These are phyloP conservation scores for Cyberlindnera lachancei DNA, from an alignment of 805 yeast species.

Conservation along the genomic window DNA sequence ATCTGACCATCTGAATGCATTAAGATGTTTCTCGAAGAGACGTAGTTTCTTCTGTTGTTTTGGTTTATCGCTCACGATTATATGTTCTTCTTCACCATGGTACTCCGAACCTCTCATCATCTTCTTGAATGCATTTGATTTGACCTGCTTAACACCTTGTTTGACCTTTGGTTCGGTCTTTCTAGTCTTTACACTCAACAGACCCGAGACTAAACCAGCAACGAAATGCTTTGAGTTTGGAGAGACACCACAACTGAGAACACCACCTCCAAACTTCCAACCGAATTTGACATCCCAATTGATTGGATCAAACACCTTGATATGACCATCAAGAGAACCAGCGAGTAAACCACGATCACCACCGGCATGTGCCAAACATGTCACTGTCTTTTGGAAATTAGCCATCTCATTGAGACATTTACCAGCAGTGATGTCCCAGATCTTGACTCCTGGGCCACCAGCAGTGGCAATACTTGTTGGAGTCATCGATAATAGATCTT, in stretches of 20 bases:
- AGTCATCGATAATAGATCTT: conserved; percentile 67
- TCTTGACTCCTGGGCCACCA: conserved; percentile 74
- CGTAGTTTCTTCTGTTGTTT: conserved; percentile 56
- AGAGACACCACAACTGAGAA: conserved; percentile 80
- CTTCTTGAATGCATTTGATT: conserved; percentile 61
- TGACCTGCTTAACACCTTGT: conserved; percentile 30
- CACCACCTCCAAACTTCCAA: conserved; percentile 96
- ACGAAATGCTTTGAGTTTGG: conserved; percentile 85
- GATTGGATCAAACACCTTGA: conserved; percentile 79
- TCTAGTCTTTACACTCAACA: conserved; percentile 82
- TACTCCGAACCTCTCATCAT: conserved; percentile 91
- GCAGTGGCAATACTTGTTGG: conserved; percentile 69
- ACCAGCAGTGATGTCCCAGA: conserved; percentile 89
- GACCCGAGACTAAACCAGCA: conserved; percentile 85
- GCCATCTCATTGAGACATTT: conserved; percentile 60
- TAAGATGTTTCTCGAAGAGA: conserved; percentile 75
- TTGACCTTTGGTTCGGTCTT: conserved; percentile 23
- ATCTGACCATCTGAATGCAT: conserved; percentile 87
- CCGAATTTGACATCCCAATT: conserved; percentile 90
- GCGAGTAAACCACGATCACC: conserved; percentile 79
- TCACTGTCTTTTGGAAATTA: conserved; percentile 91
- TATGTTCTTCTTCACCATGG: conserved; percentile 81
- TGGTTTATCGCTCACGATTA: conserved; percentile 52
- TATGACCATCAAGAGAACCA: conserved; percentile 96
- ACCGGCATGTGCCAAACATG: conserved; percentile 61